A percentile compares a stretch with the other conserved stretches of the same genome.
Conservation (phyloP, 345 rosid genomes). For the Lenwebbia sp. region DNA sequence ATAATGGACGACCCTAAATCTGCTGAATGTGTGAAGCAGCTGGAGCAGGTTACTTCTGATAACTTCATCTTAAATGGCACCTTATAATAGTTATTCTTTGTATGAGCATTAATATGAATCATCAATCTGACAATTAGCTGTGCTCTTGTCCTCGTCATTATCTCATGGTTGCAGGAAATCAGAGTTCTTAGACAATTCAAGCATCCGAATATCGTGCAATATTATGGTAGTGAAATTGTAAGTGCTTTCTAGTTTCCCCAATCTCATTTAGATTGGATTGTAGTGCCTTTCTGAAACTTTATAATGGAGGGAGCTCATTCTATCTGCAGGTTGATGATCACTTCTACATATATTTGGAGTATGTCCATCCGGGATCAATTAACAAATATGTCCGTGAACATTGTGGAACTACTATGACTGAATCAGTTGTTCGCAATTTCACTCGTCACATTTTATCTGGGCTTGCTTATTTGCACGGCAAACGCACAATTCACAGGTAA, state of each 20-base stretch:
- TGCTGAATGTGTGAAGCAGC: constrained; percentile 53
- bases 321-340: constrained; percentile 46
- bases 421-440: constrained; percentile 60
- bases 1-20: constrained; percentile 51
- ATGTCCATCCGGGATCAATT: constrained; percentile 58
- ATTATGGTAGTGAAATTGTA: constrained; percentile 63
- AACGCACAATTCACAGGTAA: constrained; percentile 59
- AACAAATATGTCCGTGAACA: constrained; percentile 45
- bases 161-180: constrained; percentile 41
- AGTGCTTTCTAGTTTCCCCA: background rate
- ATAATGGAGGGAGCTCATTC: background rate
- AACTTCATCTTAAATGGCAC: background rate
- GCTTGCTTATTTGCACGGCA: constrained; percentile 50
- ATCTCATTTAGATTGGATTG: background rate
- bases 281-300: background rate
- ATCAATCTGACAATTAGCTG: background rate
- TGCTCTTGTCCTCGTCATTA: background rate
- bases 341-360: constrained; percentile 57
- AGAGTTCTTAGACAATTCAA: constrained; percentile 28
- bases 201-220: constrained; percentile 69
- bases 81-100: background rate
- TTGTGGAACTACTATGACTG: constrained; percentile 39
- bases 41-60: constrained; percentile 43
- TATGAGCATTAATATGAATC: background rate
- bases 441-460: constrained; percentile 68